Evolutionary conservation across 1,284 basidiomycete genomes (phyloP), one percentile per base, ranked within the genome.

Genomic region (Mycena sp.): DNA sequence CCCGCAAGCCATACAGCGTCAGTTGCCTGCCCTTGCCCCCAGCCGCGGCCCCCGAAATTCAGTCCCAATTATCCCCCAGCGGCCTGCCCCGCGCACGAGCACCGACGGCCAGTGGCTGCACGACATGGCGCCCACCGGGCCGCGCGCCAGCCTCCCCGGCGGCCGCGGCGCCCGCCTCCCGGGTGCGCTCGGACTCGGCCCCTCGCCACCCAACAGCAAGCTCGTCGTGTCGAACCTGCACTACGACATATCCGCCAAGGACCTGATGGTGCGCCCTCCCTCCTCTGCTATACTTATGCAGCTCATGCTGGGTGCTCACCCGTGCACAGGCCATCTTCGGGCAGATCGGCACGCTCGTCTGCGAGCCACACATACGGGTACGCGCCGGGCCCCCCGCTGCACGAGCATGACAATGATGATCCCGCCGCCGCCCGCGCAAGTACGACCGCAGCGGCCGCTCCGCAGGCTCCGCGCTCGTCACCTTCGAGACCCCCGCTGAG

Each of bases 401-500:
- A 79, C 85, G 76, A 84, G 84, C 78, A 80, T 74, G 71, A 72
- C 69, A 75, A 75, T 60, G 68, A 72, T 77, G 74, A 21, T 21
- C 38, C 37, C 35, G n/a, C 50, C 6, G 76, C 74, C 68, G 73
- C 76, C 73, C 74, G 76, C 77, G 71, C 77, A 75, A 98, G 96
- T 99, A 96, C 81, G 96, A 98, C 82, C 90, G 92, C 73, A 96
- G 95, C 72, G 96, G 96, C 70, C 92, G 96, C 74, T 98, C 96
- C 50, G 89, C 87, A 28, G 96, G 96, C 64, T 82, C 87, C 61
- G 96, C 94, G 28, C 86, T 89, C 67, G 83, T 98, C 74, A 84
- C 89, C n/a, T 98, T 90, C 80, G 89, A 93, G 75, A 91, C 88
- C 4, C 74, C 86, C 7, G 84, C 85, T 60, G 92, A 98, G 74